These are phyloP conservation scores for Tulasnella sp. DNA, from an alignment of 768 basidiomycete species.

Conservation along the genomic window DNA sequence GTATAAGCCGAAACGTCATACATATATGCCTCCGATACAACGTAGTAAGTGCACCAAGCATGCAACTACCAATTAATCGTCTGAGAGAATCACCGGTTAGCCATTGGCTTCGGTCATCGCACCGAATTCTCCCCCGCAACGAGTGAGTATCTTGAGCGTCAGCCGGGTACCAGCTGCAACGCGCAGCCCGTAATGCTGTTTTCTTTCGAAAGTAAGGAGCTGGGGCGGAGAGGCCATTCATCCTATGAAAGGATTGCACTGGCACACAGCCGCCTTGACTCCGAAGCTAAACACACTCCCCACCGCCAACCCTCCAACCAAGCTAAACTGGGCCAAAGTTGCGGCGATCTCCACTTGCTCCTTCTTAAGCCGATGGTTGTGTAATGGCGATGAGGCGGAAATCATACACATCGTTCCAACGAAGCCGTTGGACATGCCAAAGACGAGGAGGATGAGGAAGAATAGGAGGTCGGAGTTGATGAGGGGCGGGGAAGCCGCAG, in stretches of 20 bases:
- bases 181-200: too few relatives aligned
- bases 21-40: too few relatives aligned
- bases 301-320: conserved; percentile 63
- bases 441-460: conserved; percentile 61
- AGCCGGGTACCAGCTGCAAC: too few relatives aligned
- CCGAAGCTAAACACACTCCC: conserved; percentile 80
- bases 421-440: conserved; percentile 79
- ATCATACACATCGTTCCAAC: conserved; percentile 73
- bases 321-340: conserved; percentile 62
- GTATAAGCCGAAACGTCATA: too few relatives aligned
- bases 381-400: conserved; percentile 68
- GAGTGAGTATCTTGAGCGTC: too few relatives aligned
- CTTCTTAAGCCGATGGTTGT: conserved; percentile 61
- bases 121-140: too few relatives aligned
- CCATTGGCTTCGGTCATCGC: too few relatives aligned
- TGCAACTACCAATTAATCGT: too few relatives aligned
- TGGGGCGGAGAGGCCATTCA: conserved; percentile 8
- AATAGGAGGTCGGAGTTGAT: conserved; percentile 72
- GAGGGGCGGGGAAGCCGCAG: conserved; percentile 34
- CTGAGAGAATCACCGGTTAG: too few relatives aligned
- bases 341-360: conserved; percentile 84
- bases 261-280: conserved; percentile 58
- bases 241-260: conserved; percentile 59
- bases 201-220: too few relatives aligned
- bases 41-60: too few relatives aligned